These are phyloP conservation scores for Trichoderma cornu-damae DNA, from an alignment of 2,329 filamentous ascomycete species.

Conservation along the genomic window DNA sequence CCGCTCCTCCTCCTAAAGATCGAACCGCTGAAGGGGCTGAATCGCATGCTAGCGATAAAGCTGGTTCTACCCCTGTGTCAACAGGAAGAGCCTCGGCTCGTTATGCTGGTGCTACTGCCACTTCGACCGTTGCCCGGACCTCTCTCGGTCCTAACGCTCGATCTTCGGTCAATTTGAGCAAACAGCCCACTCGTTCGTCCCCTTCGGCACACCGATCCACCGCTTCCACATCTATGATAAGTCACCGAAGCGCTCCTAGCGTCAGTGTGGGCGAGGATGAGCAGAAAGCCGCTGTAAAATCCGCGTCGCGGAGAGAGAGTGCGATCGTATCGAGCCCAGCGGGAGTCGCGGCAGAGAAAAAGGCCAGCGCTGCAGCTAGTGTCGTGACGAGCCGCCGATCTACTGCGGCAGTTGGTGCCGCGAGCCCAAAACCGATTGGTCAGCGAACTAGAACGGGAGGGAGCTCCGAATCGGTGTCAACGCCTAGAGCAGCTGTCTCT, in stretches of 20 bases:
- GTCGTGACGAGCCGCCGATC: constrained; percentile 34
- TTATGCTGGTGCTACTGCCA: constrained; percentile 7
- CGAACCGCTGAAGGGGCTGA: neutral
- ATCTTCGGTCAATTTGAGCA: constrained; percentile 39
- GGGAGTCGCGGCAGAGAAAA: constrained; percentile 33
- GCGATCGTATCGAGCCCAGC: constrained; percentile 37
- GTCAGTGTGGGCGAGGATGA: constrained; percentile 49
- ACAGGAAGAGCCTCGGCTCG: constrained; percentile 3
- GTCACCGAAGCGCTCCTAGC: constrained; percentile 44
- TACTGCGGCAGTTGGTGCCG: constrained; percentile 24
- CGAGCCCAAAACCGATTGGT: constrained; percentile 32
- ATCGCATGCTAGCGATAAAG: neutral
- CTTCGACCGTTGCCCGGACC: constrained; percentile 23
- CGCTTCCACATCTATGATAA: constrained; percentile 35
- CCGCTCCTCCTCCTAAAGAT: neutral
- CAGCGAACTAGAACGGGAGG: neutral
- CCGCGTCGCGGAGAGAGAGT: constrained; percentile 41
- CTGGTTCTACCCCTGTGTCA: neutral
- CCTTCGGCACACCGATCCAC: constrained; percentile 31
- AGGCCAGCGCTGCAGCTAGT: constrained; percentile 32
- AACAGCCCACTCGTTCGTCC: constrained; percentile 47
- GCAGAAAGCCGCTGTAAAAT: constrained; percentile 39
- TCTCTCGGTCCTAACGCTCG: constrained; percentile 29
- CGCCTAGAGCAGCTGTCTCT: constrained; percentile 30
- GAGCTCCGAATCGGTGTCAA: constrained; percentile 18